Conservation (phyloP, 139 green algal genomes). For the Chlorella sp. region DNA sequence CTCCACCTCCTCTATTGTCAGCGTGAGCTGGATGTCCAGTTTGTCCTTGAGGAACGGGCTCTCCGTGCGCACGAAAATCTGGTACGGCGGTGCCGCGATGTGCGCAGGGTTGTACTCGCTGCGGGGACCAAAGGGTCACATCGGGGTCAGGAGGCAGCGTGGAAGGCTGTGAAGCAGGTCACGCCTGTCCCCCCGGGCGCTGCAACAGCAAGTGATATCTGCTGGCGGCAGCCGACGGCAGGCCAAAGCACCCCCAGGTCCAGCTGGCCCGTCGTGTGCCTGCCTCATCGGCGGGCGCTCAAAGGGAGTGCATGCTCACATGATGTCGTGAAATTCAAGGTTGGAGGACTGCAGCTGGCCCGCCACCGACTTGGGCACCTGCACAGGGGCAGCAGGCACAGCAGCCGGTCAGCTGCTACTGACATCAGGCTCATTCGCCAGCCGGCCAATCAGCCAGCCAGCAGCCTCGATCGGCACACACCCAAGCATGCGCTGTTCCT, state of each 20-base stretch:
- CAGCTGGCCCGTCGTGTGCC: too few species aligned
- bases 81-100: constrained; percentile 39
- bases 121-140: neutral
- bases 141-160: neutral
- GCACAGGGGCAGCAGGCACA: neutral
- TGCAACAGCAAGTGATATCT: too few species aligned
- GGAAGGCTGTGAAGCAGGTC: neutral
- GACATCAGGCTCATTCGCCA: neutral
- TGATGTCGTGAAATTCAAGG: constrained; percentile 30
- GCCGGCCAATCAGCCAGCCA: neutral
- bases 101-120: constrained; percentile 38
- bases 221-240: neutral
- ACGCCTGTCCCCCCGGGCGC: too few species aligned
- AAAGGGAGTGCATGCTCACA: neutral
- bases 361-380: constrained; percentile 32
- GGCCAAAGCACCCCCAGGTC: neutral
- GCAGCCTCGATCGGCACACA: neutral
- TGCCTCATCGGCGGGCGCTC: too few species aligned
- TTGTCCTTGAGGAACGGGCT: constrained; percentile 45
- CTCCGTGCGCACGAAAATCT: constrained; percentile 43
- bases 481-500: neutral
- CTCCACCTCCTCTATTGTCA: constrained; percentile 47
- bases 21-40: constrained; percentile 35
- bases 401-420: too few species aligned
- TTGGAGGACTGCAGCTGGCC: neutral